Percentiles rank a stretch among this genome's conserved stretches.
Evolutionary conservation across 176 grass and related monocot species (phyloP).

Genomic region (Echinochloa phyllopogon): DNA sequence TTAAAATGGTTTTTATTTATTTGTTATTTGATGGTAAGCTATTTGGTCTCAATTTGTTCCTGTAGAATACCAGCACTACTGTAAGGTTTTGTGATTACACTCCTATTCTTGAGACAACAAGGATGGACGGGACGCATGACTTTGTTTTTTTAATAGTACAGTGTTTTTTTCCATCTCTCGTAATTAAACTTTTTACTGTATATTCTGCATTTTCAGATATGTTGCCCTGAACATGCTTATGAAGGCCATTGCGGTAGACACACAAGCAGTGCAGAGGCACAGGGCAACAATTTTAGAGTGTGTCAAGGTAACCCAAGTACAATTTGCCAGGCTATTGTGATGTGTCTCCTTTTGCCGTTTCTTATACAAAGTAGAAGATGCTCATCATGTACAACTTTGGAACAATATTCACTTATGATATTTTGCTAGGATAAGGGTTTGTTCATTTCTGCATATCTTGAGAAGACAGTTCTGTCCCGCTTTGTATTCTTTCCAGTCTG

Average conservation of each 20-base stretch:
- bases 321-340: neutral
- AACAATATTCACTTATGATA: neutral
- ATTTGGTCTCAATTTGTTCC: slow-evolving; percentile 7
- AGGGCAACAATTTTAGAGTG: slow-evolving; percentile 93
- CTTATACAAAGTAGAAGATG: slow-evolving; percentile 2
- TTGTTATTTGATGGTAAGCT: slow-evolving; percentile 24
- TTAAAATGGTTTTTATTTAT: neutral
- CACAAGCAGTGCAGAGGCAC: slow-evolving; percentile 97
- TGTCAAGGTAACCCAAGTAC: slow-evolving; percentile 73
- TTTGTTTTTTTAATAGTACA: slow-evolving; percentile 17
- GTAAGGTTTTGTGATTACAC: neutral
- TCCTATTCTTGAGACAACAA: slow-evolving; percentile 26
- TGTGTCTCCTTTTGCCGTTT: neutral
- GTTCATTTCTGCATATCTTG: slow-evolving; percentile 27
- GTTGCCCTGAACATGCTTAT: slow-evolving; percentile 97
- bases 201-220: slow-evolving; percentile 64
- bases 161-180: slow-evolving; percentile 14
- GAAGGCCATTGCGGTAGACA: slow-evolving; percentile 88
- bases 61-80: slow-evolving; percentile 15
- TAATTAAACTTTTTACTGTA: slow-evolving; percentile 23
- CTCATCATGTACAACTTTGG: neutral
- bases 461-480: slow-evolving; percentile 5
- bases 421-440: slow-evolving; percentile 1
- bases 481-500: neutral
- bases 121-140: slow-evolving; percentile 13